Evolutionary conservation across 805 yeast genomes (phyloP).

Genomic region (Metschnikowia bowlesiae): DNA sequence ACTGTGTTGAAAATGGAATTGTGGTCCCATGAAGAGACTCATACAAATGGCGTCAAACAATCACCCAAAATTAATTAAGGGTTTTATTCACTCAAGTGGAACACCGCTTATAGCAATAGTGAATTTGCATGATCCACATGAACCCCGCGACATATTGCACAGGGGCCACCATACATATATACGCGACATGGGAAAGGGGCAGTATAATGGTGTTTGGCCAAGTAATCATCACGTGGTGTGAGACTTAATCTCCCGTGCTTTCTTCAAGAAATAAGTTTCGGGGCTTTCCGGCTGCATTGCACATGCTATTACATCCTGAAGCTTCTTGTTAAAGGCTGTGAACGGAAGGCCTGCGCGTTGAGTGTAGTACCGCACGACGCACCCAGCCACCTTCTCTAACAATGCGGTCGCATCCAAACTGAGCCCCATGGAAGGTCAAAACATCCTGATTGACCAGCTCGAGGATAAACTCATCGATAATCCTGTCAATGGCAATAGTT

Average conservation of each 20-base stretch:
- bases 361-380: not conserved
- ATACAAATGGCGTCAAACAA: not conserved
- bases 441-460: slow-evolving; percentile 39
- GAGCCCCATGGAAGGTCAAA: slow-evolving; percentile 18
- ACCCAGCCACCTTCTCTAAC: not conserved
- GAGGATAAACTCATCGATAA: slow-evolving; percentile 46
- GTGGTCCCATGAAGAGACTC: not conserved
- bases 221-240: not conserved
- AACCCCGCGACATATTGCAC: not conserved
- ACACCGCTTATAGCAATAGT: not conserved
- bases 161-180: not conserved
- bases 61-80: not conserved
- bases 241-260: not conserved
- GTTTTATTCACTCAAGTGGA: not conserved
- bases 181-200: too few relatives aligned
- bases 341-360: not conserved
- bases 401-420: not conserved
- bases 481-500: slow-evolving; percentile 28
- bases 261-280: not conserved
- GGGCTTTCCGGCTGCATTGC: not conserved
- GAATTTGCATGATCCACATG: slow-evolving; percentile 1
- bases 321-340: not conserved
- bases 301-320: not conserved
- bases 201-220: not conserved
- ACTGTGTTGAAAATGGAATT: not conserved